Evolutionary conservation across 805 yeast genomes (phyloP), one percentile per base, ranked within the genome.

Genomic region (Torulaspora delbrueckii): DNA sequence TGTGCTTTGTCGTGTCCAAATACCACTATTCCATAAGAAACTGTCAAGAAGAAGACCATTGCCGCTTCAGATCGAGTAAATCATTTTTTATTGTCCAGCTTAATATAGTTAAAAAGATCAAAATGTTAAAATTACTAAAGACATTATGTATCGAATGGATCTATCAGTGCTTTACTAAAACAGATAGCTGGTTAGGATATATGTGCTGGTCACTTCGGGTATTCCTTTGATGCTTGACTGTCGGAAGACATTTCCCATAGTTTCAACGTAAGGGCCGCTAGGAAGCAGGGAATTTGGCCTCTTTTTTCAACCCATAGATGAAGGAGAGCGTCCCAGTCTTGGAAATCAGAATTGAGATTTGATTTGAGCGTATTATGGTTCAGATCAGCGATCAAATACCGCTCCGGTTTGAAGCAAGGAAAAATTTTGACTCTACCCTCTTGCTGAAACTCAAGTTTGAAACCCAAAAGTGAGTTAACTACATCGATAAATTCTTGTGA

Each of bases 201-300:
- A 19, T 19, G 22, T 19, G 22, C 22, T 4, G 22, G 22, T 19
- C 22, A 19, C 2, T 19, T 19, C 22, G 22, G 4, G 6, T 19
- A 19, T 19, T 19, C 22, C 31, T 13, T 37, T 26, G n/a, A 9
- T 24, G 35, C 23, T 28, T 22, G 18, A 18, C 24, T 18, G n/a
- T 28, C 5, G 12, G 23, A 19, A 13, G 42, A 28, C n/a, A 39
- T 28, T 41, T 83, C 84, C 66, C 77, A 82, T 12, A 87, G 62
- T 58, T 78, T 82, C 43, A 88, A 67, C 35, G 80, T 85, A 50
- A 88, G 66, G 1, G 90, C 87, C 47, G 90, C 81, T 44, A 88
- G 67, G 53, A 88, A 83, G 52, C 95, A 84, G 0, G 93, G 85
- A 12, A 86, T 77, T 53, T 85, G 87, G 24, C 75, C 76, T 52